phyloP scores from a whole-genome alignment of 2,329 filamentous ascomycete species.

The Dissoconium aciculare region DNA sequence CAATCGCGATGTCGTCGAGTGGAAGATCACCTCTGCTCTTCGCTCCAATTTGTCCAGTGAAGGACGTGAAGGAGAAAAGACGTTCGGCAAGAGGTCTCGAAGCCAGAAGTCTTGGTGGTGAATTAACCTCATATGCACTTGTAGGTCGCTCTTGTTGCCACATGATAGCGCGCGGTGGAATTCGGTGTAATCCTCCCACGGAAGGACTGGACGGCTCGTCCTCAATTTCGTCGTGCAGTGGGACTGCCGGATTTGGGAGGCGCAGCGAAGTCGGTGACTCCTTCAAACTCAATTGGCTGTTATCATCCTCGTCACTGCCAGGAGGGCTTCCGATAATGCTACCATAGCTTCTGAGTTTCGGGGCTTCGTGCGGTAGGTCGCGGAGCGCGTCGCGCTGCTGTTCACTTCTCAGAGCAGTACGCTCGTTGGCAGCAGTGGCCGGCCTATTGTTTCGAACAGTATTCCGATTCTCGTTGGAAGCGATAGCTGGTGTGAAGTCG shows the following conservation, averaged over 20 bases:
- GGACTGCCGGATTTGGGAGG: conserved; percentile 47
- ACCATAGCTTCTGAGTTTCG: conserved; percentile 40
- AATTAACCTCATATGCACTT: no score
- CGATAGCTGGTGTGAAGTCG: conserved; percentile 1
- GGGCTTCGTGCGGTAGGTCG: conserved; percentile 3
- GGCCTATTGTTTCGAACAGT: background rate
- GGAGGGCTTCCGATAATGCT: conserved; percentile 47
- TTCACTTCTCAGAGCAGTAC: conserved; percentile 17
- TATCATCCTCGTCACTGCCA: conserved; percentile 5
- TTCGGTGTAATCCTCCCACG: no score
- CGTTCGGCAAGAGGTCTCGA: no score
- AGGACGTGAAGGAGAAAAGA: no score
- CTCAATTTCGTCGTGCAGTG: conserved; percentile 22
- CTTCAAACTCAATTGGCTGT: conserved; percentile 7
- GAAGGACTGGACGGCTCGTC: conserved; percentile 7
- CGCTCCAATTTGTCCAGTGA: no score
- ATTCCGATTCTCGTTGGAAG: background rate
- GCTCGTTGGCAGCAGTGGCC: conserved; percentile 13
- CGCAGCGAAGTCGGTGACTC: conserved; percentile 36
- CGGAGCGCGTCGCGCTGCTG: conserved; percentile 5
- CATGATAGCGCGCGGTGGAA: no score
- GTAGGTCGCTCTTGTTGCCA: no score
- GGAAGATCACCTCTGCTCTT: no score
- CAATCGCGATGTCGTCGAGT: conserved; percentile 34
- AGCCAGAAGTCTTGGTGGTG: no score